Evolutionary conservation across 208 protist species (phyloP).

Genomic region (Entamoeba moshkovskii): DNA sequence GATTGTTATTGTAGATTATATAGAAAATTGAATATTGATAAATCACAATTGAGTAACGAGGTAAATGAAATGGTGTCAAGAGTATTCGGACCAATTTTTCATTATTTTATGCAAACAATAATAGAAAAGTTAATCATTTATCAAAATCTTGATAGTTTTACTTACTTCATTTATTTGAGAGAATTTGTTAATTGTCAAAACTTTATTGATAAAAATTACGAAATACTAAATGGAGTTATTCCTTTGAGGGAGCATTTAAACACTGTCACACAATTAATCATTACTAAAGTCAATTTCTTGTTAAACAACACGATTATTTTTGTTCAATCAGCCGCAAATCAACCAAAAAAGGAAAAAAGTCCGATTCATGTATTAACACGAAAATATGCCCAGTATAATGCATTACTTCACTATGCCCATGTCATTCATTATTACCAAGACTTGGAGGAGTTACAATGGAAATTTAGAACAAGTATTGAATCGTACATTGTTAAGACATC

Average conservation of each 20-base stretch:
- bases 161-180: not conserved
- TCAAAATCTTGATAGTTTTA: not conserved
- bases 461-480: not conserved
- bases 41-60: not conserved
- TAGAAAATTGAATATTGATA: not conserved
- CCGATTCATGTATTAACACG: not conserved
- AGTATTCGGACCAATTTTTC: not conserved
- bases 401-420: not conserved
- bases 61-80: not conserved
- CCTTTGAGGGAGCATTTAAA: not conserved
- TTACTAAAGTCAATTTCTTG: not conserved
- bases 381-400: not conserved
- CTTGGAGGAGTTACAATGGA: not conserved
- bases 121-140: not conserved
- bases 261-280: not conserved
- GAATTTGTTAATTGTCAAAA: not conserved
- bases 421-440: not conserved
- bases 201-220: not conserved
- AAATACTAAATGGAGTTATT: not conserved
- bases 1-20: not conserved
- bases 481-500: not conserved
- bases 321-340: not conserved
- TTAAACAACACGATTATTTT: not conserved
- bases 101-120: not conserved
- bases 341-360: not conserved